Evolutionary conservation across 2,329 filamentous ascomycete species (phyloP), one percentile per base, ranked within the genome.

Genomic region (Blastomyces parvus): DNA sequence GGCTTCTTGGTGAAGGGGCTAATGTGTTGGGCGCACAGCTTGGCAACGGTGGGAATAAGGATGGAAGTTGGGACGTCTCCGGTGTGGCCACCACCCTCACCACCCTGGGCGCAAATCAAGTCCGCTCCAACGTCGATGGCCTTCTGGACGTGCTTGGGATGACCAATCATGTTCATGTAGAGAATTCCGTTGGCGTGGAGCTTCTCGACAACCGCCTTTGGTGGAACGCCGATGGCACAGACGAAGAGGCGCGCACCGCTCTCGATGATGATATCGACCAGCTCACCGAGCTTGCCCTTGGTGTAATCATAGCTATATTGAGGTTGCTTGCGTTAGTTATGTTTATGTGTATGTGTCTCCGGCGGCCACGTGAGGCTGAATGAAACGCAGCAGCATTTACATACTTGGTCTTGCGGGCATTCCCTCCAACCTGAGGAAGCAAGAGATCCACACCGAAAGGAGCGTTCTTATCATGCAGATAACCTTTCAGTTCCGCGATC

Each of bases 111-210:
- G 82, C 93, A 97, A 81, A 99, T 97, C 72, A 99, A 89, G 79
- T 99, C 94, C 70, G 87, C 90, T 68, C 92, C 94, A 64, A 92
- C 84, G 60, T 93, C 91, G 66, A 99, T 84, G 78, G 91, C 95
- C 84, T 97, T 99, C 80, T 91, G 85, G 67, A 96, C 93, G 81
- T 99, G 94, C 87, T 99, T 99, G 74, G 94, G 93, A 84, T 99
- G 94, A 69, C 94, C 94, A 76, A 99, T 92, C 94, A 99, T 99
- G 87, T 99, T 99, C 94, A 97, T 97, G 84, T 95, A 96, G 69
- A 96, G 84, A 70, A 99, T 85, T 69, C 92, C 92, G 72, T 86
- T 81, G 74, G 86, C 84, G 84, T 99, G 94, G 57, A 99, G 86
- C 74, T 85, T 88, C 69, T 97, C 91, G 72, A 99, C 91, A 64